Base-by-base conservation (phyloP, 176 grass and related monocot species). In the Paspalum vaginatum region DNA sequence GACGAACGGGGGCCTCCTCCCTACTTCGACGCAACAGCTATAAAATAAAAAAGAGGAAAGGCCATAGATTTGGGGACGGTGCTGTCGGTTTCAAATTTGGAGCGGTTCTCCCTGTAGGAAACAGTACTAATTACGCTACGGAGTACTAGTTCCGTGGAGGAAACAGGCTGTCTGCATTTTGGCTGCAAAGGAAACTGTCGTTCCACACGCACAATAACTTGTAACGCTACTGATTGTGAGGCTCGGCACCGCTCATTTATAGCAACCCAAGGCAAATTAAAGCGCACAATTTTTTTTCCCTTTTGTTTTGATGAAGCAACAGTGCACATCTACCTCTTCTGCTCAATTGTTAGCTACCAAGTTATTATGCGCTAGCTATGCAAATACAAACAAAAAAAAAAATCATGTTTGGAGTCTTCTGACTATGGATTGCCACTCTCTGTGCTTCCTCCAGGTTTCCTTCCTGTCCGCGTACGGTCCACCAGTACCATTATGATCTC, bases 391-490 rank as follows among this genome's bases (percentile, higher is more conserved):
- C n/a, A n/a, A 21, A 0, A 1, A 13, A 26, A 11, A n/a, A 50
- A 43, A 5, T 59, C 67, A 48, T 4, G 43, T 57, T 75, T 58
- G 7, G 44, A 72, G 39, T 49, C 7, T 63, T 83, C 74, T 75
- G 18, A 80, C 63, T 40, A 62, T 69, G 55, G 16, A 48, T 17
- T 80, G 22, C 54, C 12, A 2, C 8, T 49, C 9, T 72, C 15
- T 42, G 72, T 49, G 61, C 74, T 68, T 72, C 5, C 42, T 64
- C 0, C 47, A 81, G 87, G 54, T 11, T 49, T 68, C 14, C 69
- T 12, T 52, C 25, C 32, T 68, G 37, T 22, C 47, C 17, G 5
- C 61, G 32, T 9, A 50, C 18, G 66, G 68, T 49, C 26, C 10
- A 17, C 6, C 11, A n/a, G n/a, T n/a, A 5, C 15, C 38, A 25